Conservation (phyloP, 257 asterid species). For the Cynanchum wilfordii region DNA sequence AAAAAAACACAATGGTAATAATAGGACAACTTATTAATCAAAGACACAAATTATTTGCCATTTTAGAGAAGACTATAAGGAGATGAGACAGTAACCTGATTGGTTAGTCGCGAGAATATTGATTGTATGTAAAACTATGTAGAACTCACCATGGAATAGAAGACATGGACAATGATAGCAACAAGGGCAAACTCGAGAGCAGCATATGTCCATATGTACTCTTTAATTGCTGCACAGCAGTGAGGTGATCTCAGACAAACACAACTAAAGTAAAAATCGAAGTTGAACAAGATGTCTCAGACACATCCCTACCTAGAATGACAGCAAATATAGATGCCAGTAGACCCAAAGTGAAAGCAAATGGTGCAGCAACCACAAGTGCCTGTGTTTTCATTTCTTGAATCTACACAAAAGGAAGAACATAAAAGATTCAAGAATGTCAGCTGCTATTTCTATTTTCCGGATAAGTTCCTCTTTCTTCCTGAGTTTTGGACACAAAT, state of each 20-base stretch:
- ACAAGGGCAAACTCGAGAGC: slow-evolving; percentile 77
- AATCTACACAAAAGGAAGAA: slow-evolving; percentile 32
- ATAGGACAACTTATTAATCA: neutral
- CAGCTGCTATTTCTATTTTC: neutral
- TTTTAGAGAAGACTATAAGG: neutral
- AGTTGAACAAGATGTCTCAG: slow-evolving; percentile 6
- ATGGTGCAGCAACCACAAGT: slow-evolving; percentile 71
- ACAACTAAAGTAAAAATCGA: neutral
- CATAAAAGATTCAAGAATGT: neutral
- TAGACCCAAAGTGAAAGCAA: slow-evolving; percentile 71
- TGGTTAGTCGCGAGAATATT: neutral
- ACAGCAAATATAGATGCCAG: slow-evolving; percentile 63
- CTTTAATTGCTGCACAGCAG: slow-evolving; percentile 63
- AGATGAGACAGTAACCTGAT: neutral
- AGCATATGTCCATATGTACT: slow-evolving; percentile 76
- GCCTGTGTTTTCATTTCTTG: slow-evolving; percentile 58
- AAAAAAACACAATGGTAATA: neutral
- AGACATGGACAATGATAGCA: slow-evolving; percentile 52
- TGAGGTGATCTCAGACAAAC: slow-evolving; percentile 10
- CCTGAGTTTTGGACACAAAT: neutral
- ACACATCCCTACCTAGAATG: slow-evolving; percentile 41
- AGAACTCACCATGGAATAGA: slow-evolving; percentile 57
- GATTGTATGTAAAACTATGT: neutral
- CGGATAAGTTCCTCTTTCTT: neutral
- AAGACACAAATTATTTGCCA: neutral